phyloP scores from a whole-genome alignment of 305 asterid genomes.

The Fraxinus baroniana region DNA sequence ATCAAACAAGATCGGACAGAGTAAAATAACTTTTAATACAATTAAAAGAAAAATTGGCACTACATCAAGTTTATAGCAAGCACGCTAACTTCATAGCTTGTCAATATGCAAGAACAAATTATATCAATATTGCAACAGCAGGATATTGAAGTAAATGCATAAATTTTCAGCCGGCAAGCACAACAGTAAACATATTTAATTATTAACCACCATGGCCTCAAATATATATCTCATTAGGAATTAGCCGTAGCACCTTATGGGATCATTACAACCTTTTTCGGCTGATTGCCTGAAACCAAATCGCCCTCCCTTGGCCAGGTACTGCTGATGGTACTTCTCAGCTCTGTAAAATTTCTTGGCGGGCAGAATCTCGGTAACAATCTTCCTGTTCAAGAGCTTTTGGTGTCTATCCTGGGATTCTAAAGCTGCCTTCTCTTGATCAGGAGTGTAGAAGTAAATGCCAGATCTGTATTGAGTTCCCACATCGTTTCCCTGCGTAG shows the following conservation, averaged over 20 bases:
- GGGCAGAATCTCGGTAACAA: slow-evolving; percentile 77
- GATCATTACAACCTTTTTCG: slow-evolving; percentile 82
- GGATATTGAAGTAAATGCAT: background rate
- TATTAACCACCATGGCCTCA: background rate
- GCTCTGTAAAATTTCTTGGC: slow-evolving; percentile 95
- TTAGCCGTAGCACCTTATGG: slow-evolving; percentile 89
- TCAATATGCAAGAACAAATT: background rate
- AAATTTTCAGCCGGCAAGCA: background rate
- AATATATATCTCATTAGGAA: background rate
- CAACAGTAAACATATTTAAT: background rate
- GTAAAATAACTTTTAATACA: background rate
- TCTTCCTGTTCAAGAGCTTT: slow-evolving; percentile 60
- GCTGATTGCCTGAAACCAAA: slow-evolving; percentile 73
- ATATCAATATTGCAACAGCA: background rate
- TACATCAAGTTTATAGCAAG: background rate
- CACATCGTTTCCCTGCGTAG: slow-evolving; percentile 77
- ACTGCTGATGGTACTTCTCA: slow-evolving; percentile 95
- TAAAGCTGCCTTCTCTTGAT: slow-evolving; percentile 82
- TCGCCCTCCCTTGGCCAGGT: slow-evolving; percentile 90
- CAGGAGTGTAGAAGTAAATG: slow-evolving; percentile 79
- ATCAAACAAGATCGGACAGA: background rate
- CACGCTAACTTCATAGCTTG: background rate
- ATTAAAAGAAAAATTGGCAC: background rate
- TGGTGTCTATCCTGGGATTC: slow-evolving; percentile 73
- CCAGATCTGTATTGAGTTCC: slow-evolving; percentile 93